Evolutionary conservation across 768 basidiomycete genomes (phyloP).

Genomic region (Wakefieldia striispora): DNA sequence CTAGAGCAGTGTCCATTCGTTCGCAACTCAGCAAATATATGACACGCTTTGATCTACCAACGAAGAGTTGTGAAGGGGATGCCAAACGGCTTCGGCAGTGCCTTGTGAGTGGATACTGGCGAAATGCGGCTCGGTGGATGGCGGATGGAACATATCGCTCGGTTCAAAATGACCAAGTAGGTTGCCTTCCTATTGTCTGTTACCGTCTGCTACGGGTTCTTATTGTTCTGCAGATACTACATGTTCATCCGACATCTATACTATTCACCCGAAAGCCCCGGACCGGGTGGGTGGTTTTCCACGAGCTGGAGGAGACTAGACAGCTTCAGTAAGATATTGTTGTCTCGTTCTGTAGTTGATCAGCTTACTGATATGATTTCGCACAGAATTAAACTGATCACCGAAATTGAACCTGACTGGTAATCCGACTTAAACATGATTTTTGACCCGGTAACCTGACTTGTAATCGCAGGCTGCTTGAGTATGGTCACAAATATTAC

Average conservation of each 20-base stretch:
- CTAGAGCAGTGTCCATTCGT: constrained; percentile 90
- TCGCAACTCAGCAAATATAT: constrained; percentile 96
- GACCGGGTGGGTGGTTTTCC: constrained; percentile 91
- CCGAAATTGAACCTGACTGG: constrained; percentile 97
- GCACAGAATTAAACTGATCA: constrained; percentile 82
- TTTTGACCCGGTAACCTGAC: constrained; percentile 1
- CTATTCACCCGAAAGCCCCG: constrained; percentile 90
- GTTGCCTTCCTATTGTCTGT: constrained; percentile 14
- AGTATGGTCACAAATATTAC: constrained; percentile 48
- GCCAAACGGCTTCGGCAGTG: constrained; percentile 79
- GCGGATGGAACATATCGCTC: constrained; percentile 93
- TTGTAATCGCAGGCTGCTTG: constrained; percentile 39
- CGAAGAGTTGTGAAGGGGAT: constrained; percentile 89
- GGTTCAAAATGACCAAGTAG: constrained; percentile 79
- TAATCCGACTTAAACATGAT: constrained; percentile 22
- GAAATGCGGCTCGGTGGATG: constrained; percentile 87
- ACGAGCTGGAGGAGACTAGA: constrained; percentile 96
- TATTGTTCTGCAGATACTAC: constrained; percentile 54
- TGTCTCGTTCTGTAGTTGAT: too few species aligned
- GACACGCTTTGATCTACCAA: constrained; percentile 79
- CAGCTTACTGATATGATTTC: constrained; percentile 9
- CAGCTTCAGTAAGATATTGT: constrained; percentile 76
- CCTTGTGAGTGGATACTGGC: constrained; percentile 90
- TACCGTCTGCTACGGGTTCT: neutral
- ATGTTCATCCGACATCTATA: constrained; percentile 93